Evolutionary conservation across 352 stramenopile species (phyloP).

Genomic region (Phytophthora syringae): DNA sequence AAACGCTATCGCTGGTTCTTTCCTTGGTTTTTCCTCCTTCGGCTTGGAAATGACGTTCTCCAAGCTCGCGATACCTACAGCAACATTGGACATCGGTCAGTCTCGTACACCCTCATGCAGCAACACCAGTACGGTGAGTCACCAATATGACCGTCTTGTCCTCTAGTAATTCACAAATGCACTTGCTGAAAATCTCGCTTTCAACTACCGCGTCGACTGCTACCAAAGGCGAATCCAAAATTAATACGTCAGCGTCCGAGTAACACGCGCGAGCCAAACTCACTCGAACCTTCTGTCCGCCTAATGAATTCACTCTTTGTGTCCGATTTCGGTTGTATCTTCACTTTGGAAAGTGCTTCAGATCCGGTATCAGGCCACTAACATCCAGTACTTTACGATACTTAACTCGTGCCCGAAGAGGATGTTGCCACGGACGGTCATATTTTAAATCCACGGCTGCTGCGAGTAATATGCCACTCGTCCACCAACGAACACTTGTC

Average conservation of each 20-base stretch:
- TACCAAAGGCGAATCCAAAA: slow-evolving; percentile 93
- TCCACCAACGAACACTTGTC: slow-evolving; percentile 46
- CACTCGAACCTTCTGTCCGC: slow-evolving; percentile 91
- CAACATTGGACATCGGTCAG: too few relatives aligned
- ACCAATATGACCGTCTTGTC: slow-evolving; percentile 86
- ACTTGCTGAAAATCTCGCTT: slow-evolving; percentile 83
- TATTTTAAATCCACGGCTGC: slow-evolving; percentile 95
- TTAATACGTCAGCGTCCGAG: slow-evolving; percentile 57
- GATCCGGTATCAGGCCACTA: slow-evolving; percentile 85
- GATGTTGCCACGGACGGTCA: slow-evolving; percentile 93
- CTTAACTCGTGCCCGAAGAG: slow-evolving; percentile 82
- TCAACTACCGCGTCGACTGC: slow-evolving; percentile 94
- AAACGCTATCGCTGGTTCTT: too few relatives aligned
- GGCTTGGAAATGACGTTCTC: too few relatives aligned
- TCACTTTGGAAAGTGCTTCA: slow-evolving; percentile 82
- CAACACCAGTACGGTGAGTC: too few relatives aligned
- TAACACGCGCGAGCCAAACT: slow-evolving; percentile 70
- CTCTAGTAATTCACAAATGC: slow-evolving; percentile 31
- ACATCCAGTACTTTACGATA: slow-evolving; percentile 62
- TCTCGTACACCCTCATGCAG: too few relatives aligned
- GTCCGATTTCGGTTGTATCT: slow-evolving; percentile 94
- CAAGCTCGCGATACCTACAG: too few relatives aligned
- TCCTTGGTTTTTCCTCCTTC: too few relatives aligned
- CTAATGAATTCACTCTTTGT: slow-evolving; percentile 95
- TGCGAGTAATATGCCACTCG: slow-evolving; percentile 77